Evolutionary conservation across 768 basidiomycete species (phyloP).

Genomic region (Polyporus arcularius): DNA sequence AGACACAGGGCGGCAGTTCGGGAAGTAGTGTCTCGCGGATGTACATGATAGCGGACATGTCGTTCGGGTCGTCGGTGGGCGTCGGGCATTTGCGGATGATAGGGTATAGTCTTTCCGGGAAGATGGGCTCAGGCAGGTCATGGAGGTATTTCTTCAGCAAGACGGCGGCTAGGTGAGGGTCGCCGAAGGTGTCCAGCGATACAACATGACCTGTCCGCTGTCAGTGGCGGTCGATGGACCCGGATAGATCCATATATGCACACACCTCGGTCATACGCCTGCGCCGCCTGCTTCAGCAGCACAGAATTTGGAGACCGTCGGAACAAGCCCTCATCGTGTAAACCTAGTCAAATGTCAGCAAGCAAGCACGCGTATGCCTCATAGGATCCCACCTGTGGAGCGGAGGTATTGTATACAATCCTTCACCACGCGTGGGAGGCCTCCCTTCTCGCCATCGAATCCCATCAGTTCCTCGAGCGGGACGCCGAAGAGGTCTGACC

Average conservation of each 20-base stretch:
- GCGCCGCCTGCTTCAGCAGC: constrained; percentile 71
- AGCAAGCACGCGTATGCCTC: not conserved
- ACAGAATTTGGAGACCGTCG: constrained; percentile 76
- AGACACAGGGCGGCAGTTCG: constrained; percentile 66
- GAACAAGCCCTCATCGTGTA: constrained; percentile 80
- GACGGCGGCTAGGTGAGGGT: constrained; percentile 82
- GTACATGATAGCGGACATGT: constrained; percentile 61
- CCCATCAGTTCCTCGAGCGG: constrained; percentile 86
- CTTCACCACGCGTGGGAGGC: constrained; percentile 77
- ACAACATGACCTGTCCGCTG: constrained; percentile 65
- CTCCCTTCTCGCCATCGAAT: constrained; percentile 76
- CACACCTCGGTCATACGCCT: constrained; percentile 81
- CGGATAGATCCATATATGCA: not conserved
- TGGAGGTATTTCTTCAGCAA: constrained; percentile 84
- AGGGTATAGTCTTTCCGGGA: constrained; percentile 69
- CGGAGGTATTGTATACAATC: constrained; percentile 75
- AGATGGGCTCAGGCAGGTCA: constrained; percentile 78
- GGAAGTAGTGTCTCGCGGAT: constrained; percentile 70
- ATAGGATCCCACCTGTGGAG: constrained; percentile 44
- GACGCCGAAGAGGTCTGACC: constrained; percentile 75
- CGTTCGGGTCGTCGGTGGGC: constrained; percentile 50
- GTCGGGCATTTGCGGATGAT: constrained; percentile 67
- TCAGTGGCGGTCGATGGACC: not conserved
- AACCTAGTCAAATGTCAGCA: constrained; percentile 32
- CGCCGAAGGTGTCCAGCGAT: constrained; percentile 71